Evolutionary conservation across 2,329 filamentous ascomycete genomes (phyloP).

Genomic region (Phialophora macrospora): DNA sequence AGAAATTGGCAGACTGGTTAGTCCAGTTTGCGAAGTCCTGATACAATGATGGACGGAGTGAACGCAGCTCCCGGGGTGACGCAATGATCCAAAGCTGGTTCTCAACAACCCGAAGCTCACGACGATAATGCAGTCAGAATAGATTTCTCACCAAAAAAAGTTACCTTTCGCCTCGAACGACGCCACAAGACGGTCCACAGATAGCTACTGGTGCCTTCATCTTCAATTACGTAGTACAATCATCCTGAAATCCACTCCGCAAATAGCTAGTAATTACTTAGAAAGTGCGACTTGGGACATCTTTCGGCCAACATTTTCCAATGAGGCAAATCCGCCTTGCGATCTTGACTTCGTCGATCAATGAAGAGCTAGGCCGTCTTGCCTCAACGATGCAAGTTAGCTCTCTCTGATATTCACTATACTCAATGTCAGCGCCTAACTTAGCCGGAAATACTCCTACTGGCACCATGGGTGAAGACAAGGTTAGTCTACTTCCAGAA

Average conservation of each 20-base stretch:
- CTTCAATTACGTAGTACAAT: not conserved
- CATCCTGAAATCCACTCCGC: no score
- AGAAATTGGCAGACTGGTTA: slow-evolving; percentile 51
- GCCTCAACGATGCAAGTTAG: not conserved
- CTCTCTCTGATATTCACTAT: not conserved
- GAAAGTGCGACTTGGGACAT: not conserved
- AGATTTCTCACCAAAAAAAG: not conserved
- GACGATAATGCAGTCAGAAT: not conserved
- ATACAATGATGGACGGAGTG: not conserved
- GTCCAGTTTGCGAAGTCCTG: slow-evolving; percentile 54
- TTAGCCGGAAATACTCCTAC: not conserved
- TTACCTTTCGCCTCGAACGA: not conserved
- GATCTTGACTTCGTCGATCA: not conserved
- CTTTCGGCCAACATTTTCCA: not conserved
- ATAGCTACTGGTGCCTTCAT: not conserved
- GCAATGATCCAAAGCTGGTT: not conserved
- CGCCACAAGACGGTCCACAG: not conserved
- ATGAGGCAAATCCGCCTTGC: not conserved
- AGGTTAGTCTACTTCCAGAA: not conserved
- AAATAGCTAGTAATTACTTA: no score
- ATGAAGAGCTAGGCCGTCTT: not conserved
- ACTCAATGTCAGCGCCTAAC: not conserved
- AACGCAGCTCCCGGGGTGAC: not conserved
- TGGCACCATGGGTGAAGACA: not conserved
- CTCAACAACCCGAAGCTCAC: not conserved